Base-by-base conservation (phyloP, 2,329 filamentous ascomycete genomes). In the Aspergillus sp. region DNA sequence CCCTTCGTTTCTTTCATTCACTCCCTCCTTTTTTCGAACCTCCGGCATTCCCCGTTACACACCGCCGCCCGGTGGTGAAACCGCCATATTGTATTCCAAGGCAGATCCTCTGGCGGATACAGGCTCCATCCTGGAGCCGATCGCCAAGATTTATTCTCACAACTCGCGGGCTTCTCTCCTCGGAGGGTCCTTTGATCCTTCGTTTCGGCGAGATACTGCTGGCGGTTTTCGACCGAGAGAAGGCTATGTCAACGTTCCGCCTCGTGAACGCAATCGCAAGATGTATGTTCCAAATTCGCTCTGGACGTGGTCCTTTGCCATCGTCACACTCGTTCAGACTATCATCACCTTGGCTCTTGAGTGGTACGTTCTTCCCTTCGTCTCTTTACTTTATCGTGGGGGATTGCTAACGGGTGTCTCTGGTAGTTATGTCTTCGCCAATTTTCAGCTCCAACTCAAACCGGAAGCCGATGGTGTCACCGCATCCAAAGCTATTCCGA, bases 261-360 rank as follows among this genome's bases (percentile, higher is more conserved):
- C 67, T 19, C 60, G 54, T 59, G 64, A 52, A 43, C 50, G 53
- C 30, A 57, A 49, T 37, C 61, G 63, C 58, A 81, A 71, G 59
- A 82, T 90, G 74, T 91, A 90, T 65, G 82, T 86, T 59, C 85
- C 94, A 59, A 87, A 83, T 64, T 86, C 87, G 49, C 81, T 79
- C 62, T 98, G 93, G 91, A 90, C 90, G 13, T 91, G 89, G 77
- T 75, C 82, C 52, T 97, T 97, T 66, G 82, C 94, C 70, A 67
- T 82, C 54, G 78, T 86, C 32, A 83, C 88, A 32, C 69, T 85
- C 41, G 54, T 87, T 49, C 93, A 98, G 75, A 87, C 89, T 53
- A 71, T 86, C 51, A 79, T 94, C 47, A 87, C 88, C 53, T 78
- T 97, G 57, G 84, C 79, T 20, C 85, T 96, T 55, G 91, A 98